phyloP scores from a whole-genome alignment of 192 early-diverging fungal genomes.

The Geranomyces variabilis region DNA sequence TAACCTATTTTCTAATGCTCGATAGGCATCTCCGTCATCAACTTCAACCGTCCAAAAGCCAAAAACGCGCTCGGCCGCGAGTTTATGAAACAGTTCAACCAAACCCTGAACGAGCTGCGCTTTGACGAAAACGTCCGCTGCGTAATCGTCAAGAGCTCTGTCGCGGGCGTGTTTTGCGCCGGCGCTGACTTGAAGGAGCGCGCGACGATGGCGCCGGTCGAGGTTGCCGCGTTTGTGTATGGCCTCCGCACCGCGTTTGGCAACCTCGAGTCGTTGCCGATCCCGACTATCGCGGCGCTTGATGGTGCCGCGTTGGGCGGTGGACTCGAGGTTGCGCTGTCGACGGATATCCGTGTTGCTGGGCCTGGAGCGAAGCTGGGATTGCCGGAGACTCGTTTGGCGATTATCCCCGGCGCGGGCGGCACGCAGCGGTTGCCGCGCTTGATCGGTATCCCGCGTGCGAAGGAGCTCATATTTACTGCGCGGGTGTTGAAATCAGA shows the following conservation, averaged over 20 bases:
- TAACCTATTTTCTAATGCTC: not conserved
- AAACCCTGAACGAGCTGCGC: slow-evolving; percentile 63
- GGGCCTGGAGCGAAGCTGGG: slow-evolving; percentile 79
- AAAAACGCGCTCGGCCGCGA: slow-evolving; percentile 89
- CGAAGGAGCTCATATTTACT: slow-evolving; percentile 95
- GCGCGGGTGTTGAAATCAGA: slow-evolving; percentile 67
- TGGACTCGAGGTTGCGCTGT: slow-evolving; percentile 87
- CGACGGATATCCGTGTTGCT: slow-evolving; percentile 86
- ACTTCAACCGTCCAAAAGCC: slow-evolving; percentile 80
- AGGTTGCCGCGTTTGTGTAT: slow-evolving; percentile 84
- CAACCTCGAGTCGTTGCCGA: slow-evolving; percentile 84
- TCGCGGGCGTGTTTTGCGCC: slow-evolving; percentile 87
- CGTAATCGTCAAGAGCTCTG: slow-evolving; percentile 77
- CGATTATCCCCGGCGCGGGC: slow-evolving; percentile 97
- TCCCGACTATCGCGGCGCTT: slow-evolving; percentile 92
- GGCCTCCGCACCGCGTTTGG: slow-evolving; percentile 74
- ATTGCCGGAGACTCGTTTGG: slow-evolving; percentile 88
- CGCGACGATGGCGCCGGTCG: slow-evolving; percentile 69
- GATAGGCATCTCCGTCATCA: slow-evolving; percentile 77
- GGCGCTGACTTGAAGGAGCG: slow-evolving; percentile 97
- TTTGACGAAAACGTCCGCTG: slow-evolving; percentile 72
- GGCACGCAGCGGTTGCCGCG: slow-evolving; percentile 91
- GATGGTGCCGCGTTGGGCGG: slow-evolving; percentile 94
- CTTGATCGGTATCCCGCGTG: slow-evolving; percentile 80
- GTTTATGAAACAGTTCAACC: slow-evolving; percentile 72